phyloP scores from a whole-genome alignment of 73 alveolate species.

The Breviolum minutum region DNA sequence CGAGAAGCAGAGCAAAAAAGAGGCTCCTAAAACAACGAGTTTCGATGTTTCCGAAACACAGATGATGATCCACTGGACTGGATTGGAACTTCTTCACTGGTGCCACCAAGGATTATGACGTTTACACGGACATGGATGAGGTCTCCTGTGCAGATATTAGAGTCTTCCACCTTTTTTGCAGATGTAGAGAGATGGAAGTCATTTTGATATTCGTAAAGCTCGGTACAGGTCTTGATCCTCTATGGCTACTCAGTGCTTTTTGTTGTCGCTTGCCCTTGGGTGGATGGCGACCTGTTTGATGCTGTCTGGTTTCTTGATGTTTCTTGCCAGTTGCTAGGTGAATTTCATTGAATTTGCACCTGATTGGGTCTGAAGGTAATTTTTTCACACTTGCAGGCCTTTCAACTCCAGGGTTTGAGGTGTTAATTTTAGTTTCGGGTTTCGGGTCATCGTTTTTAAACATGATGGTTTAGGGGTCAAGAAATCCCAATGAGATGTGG shows the following conservation, averaged over 20 bases:
- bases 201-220: too few species aligned
- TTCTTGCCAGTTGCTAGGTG: not conserved
- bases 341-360: too few species aligned
- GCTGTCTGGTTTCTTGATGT: not conserved
- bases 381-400: too few species aligned
- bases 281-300: not conserved
- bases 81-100: not conserved
- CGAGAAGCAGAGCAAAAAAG: slow-evolving; percentile 91
- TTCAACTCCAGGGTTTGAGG: not conserved
- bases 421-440: too few species aligned
- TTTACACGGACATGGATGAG: slow-evolving; percentile 94
- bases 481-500: not conserved
- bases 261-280: slow-evolving; percentile 88
- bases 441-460: too few species aligned
- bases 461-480: not conserved
- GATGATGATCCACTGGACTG: not conserved
- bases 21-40: not conserved
- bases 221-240: slow-evolving; percentile 71
- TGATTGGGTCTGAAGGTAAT: too few species aligned
- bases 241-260: slow-evolving; percentile 88
- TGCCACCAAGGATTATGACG: slow-evolving; percentile 55
- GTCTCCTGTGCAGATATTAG: not conserved
- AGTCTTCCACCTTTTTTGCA: too few species aligned
- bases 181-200: not conserved
- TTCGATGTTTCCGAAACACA: not conserved